Conservation (phyloP, 2,329 filamentous ascomycete species). For the Fusarium luffae region DNA sequence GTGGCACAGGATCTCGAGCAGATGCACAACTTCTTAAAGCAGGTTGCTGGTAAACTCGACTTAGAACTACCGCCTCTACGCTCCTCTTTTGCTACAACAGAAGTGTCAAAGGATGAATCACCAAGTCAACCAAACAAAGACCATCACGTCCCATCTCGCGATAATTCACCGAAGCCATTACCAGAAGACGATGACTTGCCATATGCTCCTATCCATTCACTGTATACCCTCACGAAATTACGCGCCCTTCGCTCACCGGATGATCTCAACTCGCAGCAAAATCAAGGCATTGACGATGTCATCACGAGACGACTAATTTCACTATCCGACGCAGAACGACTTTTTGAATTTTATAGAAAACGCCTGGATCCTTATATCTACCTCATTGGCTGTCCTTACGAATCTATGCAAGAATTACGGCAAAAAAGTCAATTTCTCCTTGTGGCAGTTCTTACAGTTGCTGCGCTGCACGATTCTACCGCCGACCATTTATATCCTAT, state of each 20-base stretch:
- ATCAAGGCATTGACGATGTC: slow-evolving; percentile 48
- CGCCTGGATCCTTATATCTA: slow-evolving; percentile 65
- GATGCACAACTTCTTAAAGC: slow-evolving; percentile 40
- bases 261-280: slow-evolving; percentile 34
- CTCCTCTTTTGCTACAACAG: slow-evolving; percentile 23
- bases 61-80: slow-evolving; percentile 39
- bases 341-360: slow-evolving; percentile 62
- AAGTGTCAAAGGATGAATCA: slow-evolving; percentile 40
- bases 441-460: slow-evolving; percentile 69
- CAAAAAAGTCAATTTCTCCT: slow-evolving; percentile 66
- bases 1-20: slow-evolving; percentile 43
- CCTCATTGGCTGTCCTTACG: slow-evolving; percentile 63
- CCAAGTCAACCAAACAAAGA: background rate
- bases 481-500: slow-evolving; percentile 63
- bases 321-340: slow-evolving; percentile 60
- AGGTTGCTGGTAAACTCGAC: slow-evolving; percentile 41
- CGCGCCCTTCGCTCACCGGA: slow-evolving; percentile 52
- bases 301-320: slow-evolving; percentile 56
- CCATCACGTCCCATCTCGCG: slow-evolving; percentile 27
- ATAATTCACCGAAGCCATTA: slow-evolving; percentile 43
- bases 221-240: slow-evolving; percentile 53
- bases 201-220: slow-evolving; percentile 53
- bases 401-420: slow-evolving; percentile 62
- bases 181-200: slow-evolving; percentile 52
- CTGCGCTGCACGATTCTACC: slow-evolving; percentile 67